A percentile compares a stretch with the other conserved stretches of the same genome.
Conservation (phyloP, 2,329 filamentous ascomycete genomes). For the Exophiala sp. region DNA sequence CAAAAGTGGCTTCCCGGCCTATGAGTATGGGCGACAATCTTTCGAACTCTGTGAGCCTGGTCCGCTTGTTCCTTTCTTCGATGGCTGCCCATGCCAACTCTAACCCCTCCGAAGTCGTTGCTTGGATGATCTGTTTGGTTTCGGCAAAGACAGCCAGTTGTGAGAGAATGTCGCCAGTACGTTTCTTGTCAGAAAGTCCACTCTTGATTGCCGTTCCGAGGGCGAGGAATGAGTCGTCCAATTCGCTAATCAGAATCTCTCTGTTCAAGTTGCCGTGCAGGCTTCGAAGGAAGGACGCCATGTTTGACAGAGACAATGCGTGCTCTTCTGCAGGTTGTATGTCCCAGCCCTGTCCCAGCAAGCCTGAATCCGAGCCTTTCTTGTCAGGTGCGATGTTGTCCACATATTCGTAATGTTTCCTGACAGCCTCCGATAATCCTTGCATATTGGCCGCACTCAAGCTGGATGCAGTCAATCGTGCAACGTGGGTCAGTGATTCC, state of each 20-base stretch:
- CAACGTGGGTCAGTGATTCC: conserved; percentile 48
- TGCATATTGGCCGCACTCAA: conserved; percentile 78
- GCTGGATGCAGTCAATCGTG: conserved; percentile 27
- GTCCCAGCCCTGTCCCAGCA: conserved; percentile 7
- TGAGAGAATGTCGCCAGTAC: conserved; percentile 4
- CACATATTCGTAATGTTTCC: conserved; percentile 37
- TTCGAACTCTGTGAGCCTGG: conserved; percentile 30
- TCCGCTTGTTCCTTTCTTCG: conserved; percentile 6
- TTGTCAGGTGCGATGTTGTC: background rate
- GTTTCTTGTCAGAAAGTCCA: background rate
- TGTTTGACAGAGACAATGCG: background rate
- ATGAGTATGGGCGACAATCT: conserved; percentile 79
- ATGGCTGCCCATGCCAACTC: conserved; percentile 12
- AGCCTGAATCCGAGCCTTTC: background rate
- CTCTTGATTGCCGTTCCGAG: background rate
- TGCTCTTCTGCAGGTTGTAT: background rate
- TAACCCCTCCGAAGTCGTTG: conserved; percentile 11
- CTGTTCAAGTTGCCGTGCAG: conserved; percentile 14
- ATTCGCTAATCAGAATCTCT: conserved; percentile 1
- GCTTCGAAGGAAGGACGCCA: conserved; percentile 8
- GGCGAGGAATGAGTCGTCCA: conserved; percentile 12
- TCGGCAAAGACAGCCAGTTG: conserved; percentile 21
- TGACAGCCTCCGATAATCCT: conserved; percentile 75
- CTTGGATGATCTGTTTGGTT: conserved; percentile 12
- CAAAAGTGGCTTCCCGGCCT: conserved; percentile 77